Evolutionary conservation across 306 rosid species (phyloP), one percentile per base, ranked within the genome.

Genomic region (Chamaecrista fasciculata): DNA sequence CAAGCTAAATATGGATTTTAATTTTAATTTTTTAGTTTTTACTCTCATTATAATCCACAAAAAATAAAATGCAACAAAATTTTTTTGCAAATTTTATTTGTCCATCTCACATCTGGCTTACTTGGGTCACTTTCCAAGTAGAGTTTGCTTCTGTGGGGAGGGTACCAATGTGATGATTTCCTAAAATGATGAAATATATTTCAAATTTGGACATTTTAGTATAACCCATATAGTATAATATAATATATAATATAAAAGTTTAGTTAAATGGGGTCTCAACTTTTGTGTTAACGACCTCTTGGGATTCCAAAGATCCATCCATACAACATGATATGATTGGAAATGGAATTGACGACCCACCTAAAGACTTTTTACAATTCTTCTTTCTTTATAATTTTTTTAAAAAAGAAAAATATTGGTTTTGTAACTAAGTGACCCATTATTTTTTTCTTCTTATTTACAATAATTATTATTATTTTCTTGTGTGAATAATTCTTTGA

Each of bases 291-390:
- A 79, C 82, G 81, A 77, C 85, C 81, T 75, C 89, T 87, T 87
- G 89, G 86, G 96, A 90, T 90, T 90, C 91, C 89, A 83, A 81
- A 83, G 84, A 83, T 81, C 83, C 75, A 83, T 81, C 83, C 75
- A 56, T 73, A 70, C 66, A 49, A 58, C 67, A 76, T 75, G 85
- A 86, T 75, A 79, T 86, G 92, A 86, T 87, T 87, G 75, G 83
- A 62, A 76, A 62, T 81, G 84, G 87, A 87, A 84, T 82, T 87
- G 92, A 90, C 92, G 85, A 84, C 82, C 92, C 86, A 91, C 90
- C 97, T 82, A 84, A 78, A 70, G 78, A 83, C 86, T 82, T 70
- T 65, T 8, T 18, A 15, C 0, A 11, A 42, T 37, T 37, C 5
- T 2, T 10, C 0, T 37, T 37, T 37, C 1, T 6, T 31, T 31